phyloP scores from a whole-genome alignment of 176 grass and related monocot genomes.

The Thalia dealbata region DNA sequence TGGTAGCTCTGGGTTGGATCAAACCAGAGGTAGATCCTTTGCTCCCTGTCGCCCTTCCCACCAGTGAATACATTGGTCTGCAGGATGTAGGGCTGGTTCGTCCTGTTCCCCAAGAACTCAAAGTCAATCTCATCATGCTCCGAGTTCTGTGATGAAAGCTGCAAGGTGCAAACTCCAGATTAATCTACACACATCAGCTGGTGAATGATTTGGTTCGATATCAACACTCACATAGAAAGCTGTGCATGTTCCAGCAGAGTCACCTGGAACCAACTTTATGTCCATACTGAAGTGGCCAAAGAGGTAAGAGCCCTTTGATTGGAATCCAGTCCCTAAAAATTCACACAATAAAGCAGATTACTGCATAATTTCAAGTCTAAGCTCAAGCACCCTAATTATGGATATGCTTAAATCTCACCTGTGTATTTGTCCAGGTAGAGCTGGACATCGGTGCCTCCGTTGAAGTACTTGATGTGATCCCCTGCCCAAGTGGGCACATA shows the following conservation, averaged over 20 bases:
- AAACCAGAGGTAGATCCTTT: slow-evolving; percentile 20
- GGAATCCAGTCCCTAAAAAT: neutral
- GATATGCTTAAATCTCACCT: neutral
- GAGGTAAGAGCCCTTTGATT: slow-evolving; percentile 6
- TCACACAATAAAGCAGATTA: neutral
- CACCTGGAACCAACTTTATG: slow-evolving; percentile 15
- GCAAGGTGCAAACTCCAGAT: neutral
- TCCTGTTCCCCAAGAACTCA: slow-evolving; percentile 17
- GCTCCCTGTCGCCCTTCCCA: slow-evolving; percentile 13
- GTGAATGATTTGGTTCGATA: neutral
- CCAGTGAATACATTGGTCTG: slow-evolving; percentile 17
- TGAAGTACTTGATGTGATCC: slow-evolving; percentile 14
- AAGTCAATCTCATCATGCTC: slow-evolving; percentile 17
- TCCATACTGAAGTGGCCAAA: slow-evolving; percentile 21
- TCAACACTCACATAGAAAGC: slow-evolving; percentile 8
- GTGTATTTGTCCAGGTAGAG: slow-evolving; percentile 6
- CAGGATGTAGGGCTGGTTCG: slow-evolving; percentile 5
- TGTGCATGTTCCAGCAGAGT: slow-evolving; percentile 1
- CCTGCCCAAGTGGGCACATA: slow-evolving; percentile 7
- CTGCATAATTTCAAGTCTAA: neutral
- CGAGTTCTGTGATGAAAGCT: slow-evolving; percentile 12
- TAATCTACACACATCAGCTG: neutral
- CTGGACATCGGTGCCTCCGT: neutral
- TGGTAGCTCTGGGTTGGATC: slow-evolving; percentile 9
- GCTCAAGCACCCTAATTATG: neutral